phyloP scores from a whole-genome alignment of 805 yeast genomes.

The Torulaspora indica region DNA sequence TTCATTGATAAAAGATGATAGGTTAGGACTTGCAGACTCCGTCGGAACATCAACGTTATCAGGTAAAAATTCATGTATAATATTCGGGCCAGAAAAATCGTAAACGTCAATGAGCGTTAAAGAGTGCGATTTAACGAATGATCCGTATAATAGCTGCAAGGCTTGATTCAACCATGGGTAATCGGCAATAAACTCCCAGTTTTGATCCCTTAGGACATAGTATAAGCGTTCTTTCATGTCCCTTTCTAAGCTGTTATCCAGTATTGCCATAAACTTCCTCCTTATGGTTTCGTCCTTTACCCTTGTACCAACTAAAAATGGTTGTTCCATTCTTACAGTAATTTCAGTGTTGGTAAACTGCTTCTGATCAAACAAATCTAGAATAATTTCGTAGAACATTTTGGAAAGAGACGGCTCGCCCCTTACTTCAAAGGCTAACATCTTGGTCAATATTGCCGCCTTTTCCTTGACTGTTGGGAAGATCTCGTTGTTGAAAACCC shows the following conservation, averaged over 20 bases:
- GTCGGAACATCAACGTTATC: slow-evolving; percentile 10
- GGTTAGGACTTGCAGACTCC: slow-evolving; percentile 20
- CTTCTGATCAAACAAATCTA: slow-evolving; percentile 80
- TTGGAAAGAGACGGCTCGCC: slow-evolving; percentile 76
- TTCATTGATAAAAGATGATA: slow-evolving; percentile 32
- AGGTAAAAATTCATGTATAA: slow-evolving; percentile 18
- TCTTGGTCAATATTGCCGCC: slow-evolving; percentile 86
- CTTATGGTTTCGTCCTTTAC: slow-evolving; percentile 71
- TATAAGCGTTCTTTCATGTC: slow-evolving; percentile 74
- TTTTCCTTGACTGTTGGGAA: slow-evolving; percentile 95
- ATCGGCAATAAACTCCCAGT: slow-evolving; percentile 94
- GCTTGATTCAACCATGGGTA: slow-evolving; percentile 95
- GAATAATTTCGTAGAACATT: slow-evolving; percentile 78
- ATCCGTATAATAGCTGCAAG: slow-evolving; percentile 74
- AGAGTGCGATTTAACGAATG: slow-evolving; percentile 52
- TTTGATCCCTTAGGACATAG: slow-evolving; percentile 89
- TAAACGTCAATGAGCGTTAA: slow-evolving; percentile 49
- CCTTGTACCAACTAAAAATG: slow-evolving; percentile 90
- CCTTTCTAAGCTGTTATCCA: slow-evolving; percentile 71
- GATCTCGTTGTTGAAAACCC: slow-evolving; percentile 86
- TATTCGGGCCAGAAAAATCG: slow-evolving; percentile 44
- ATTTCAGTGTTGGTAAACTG: slow-evolving; percentile 77
- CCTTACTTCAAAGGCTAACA: slow-evolving; percentile 86
- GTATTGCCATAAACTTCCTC: slow-evolving; percentile 68
- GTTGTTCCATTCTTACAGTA: slow-evolving; percentile 93